These are phyloP conservation scores for Wickerhamiella galacta DNA, from an alignment of 805 yeast genomes.

Conservation along the genomic window DNA sequence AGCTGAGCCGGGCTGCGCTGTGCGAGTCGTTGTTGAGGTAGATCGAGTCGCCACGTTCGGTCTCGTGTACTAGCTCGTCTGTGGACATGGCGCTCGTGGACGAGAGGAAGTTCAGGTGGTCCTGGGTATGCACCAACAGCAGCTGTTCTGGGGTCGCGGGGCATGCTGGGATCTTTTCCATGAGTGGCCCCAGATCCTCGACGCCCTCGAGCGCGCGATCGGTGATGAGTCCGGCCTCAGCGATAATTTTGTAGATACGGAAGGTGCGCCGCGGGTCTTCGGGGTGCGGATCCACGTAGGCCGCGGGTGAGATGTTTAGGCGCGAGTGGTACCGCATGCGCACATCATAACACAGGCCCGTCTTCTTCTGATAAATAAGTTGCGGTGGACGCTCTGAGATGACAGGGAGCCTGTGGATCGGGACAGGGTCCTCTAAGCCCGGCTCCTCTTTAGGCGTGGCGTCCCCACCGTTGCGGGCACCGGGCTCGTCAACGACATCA, in stretches of 20 bases:
- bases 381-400: conserved; percentile 48
- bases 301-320: conserved; percentile 77
- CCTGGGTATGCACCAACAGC: conserved; percentile 65
- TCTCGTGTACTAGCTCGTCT: conserved; percentile 59
- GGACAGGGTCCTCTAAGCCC: not conserved
- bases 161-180: conserved; percentile 79
- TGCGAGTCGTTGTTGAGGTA: conserved; percentile 85
- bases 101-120: conserved; percentile 59
- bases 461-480: no score
- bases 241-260: conserved; percentile 79
- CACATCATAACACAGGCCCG: conserved; percentile 91
- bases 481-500: no score
- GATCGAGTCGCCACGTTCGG: conserved; percentile 86
- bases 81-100: conserved; percentile 64
- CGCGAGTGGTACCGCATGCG: conserved; percentile 96
- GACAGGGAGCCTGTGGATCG: conserved; percentile 1
- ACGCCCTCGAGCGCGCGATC: conserved; percentile 61
- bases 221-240: conserved; percentile 78
- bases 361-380: conserved; percentile 51
- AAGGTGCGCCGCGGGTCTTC: conserved; percentile 96
- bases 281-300: conserved; percentile 96
- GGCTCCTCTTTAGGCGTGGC: no score
- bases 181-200: conserved; percentile 65
- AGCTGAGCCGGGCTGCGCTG: conserved; percentile 73
- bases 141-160: conserved; percentile 83